Evolutionary conservation across 768 basidiomycete genomes (phyloP).

Genomic region (Exsudoporus frostii): DNA sequence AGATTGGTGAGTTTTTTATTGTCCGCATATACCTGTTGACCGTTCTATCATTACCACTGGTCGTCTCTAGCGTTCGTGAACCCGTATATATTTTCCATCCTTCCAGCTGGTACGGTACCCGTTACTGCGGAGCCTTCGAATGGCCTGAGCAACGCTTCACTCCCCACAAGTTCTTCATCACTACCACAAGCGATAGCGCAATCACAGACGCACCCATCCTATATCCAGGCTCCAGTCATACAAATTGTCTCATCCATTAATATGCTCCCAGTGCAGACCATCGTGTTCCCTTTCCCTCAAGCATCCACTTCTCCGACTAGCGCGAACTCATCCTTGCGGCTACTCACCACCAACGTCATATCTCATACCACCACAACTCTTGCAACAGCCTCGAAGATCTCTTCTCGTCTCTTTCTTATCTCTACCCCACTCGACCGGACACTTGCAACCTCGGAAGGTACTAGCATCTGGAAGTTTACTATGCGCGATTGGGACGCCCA

Average conservation of each 20-base stretch:
- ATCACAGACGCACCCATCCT: conserved; percentile 28
- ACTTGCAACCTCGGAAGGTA: conserved; percentile 64
- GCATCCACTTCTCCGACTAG: conserved; percentile 18
- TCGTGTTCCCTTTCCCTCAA: conserved; percentile 60
- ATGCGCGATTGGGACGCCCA: conserved; percentile 79
- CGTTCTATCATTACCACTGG: conserved; percentile 54
- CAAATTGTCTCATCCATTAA: conserved; percentile 74
- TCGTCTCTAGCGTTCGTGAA: conserved; percentile 56
- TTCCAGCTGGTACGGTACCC: conserved; percentile 64
- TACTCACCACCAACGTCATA: conserved; percentile 43
- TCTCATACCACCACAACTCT: conserved; percentile 41
- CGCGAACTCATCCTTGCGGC: conserved; percentile 49
- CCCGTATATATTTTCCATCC: conserved; percentile 74
- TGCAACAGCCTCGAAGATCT: background rate
- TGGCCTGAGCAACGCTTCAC: conserved; percentile 15
- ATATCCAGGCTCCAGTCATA: conserved; percentile 55
- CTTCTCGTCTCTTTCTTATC: conserved; percentile 54
- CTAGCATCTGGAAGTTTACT: conserved; percentile 69
- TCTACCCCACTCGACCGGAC: conserved; percentile 75
- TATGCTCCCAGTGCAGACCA: conserved; percentile 53
- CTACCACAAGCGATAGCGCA: conserved; percentile 23
- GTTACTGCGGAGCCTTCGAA: conserved; percentile 21
- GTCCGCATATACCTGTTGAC: conserved; percentile 49
- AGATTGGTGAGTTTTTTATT: conserved; percentile 49
- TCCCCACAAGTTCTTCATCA: conserved; percentile 11